Base-by-base conservation (phyloP, 2,329 filamentous ascomycete genomes). In the Verticillium nubilum region DNA sequence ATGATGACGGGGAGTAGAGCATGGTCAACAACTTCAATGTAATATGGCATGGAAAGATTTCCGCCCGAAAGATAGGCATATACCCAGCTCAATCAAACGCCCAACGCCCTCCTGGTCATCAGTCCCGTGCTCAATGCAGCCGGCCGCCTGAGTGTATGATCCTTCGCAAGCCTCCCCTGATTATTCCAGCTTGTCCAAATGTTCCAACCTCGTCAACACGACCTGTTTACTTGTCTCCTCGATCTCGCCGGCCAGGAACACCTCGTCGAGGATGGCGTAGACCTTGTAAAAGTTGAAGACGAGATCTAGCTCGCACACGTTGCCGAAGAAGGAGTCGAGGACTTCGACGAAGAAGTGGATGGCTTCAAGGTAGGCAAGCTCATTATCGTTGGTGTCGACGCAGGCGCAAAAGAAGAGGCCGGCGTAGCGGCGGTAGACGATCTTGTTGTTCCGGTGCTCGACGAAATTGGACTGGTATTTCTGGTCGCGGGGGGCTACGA, bases 381-480 rank as follows among this genome's bases (percentile, higher is more conserved):
- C 95, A 77, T 98, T 99, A 76, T 99, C 95, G 75, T 97, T 98
- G 57, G 94, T 96, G 77, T 99, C 95, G 72, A 99, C 95, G 76
- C 95, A 98, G 58, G 93, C 96, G 81, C 95, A 99, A 81, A 99
- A 99, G 85, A 99, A 99, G 61, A 99, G 86, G 0, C 95, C 95
- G 0, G 95, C 95, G 77, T 99, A 99, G 63, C 95, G 90, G 52
- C 96, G 89, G 80, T 99, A 99, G 58, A 99, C 92, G 68, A 99
- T 90, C 80, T 97, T 98, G 73, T 94, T 92, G 77, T 92, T 91
- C 66, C 91, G 90, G 79, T 90, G 89, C 78, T 99, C 95, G 82
- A 99, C 95, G 71, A 99, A 99, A 80, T 99, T 99, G 78, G 92
- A 97, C 75, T 99, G 95, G 81, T 99, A 97, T 74, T 99, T 99